Evolutionary conservation across 352 stramenopile species (phyloP), one percentile per base, ranked within the genome.

Genomic region (Globisporangium barbulae): DNA sequence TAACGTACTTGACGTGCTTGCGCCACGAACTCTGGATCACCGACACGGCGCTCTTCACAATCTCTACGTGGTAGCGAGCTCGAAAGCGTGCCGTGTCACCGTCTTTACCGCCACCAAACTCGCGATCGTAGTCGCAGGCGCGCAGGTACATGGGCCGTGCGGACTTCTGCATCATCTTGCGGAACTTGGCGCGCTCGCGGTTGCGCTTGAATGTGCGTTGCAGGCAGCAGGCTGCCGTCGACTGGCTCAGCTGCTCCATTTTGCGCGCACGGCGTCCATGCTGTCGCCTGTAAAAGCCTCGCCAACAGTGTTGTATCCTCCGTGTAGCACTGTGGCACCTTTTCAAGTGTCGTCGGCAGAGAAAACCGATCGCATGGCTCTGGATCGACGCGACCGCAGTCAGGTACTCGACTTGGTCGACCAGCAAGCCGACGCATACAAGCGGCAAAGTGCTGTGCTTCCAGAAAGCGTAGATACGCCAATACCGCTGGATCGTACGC

Each of bases 1-100:
- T 30, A 21, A 42, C 19, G 57, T 71, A 62, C 42, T 13, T 25
- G 12, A 68, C 21, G 48, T 90, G 66, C n/a, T 64, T 72, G 37
- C 74, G 71, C 83, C 80, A 91, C 0, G 62, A 68, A 13, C 67
- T 78, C 60, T 85, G 74, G 42, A 92, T 86, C 42, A 74, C 68
- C 1, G 48, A 60, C 12, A 67, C 64, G 0, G 79, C 83, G 30
- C 77, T 89, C 44, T 72, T 75, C 2, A 69, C 68, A 22, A 91
- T 87, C 9, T 59, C 47, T 0, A 79, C 33, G 12, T 64, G 48
- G 53, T 74, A 84, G 7, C 67, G 64, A 25, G 65, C 58, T 6
- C 73, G 72, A 50, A 85, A 82, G 17, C 48, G 67, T 5, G 59
- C 28, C 13, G 21, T 21, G 17, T 25, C 9, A 52, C 21, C 45